Percentiles rank a stretch among this genome's conserved stretches.
Evolutionary conservation across 371 early-diverging fungal genomes (phyloP).

Genomic region (Blakeslea trispora): DNA sequence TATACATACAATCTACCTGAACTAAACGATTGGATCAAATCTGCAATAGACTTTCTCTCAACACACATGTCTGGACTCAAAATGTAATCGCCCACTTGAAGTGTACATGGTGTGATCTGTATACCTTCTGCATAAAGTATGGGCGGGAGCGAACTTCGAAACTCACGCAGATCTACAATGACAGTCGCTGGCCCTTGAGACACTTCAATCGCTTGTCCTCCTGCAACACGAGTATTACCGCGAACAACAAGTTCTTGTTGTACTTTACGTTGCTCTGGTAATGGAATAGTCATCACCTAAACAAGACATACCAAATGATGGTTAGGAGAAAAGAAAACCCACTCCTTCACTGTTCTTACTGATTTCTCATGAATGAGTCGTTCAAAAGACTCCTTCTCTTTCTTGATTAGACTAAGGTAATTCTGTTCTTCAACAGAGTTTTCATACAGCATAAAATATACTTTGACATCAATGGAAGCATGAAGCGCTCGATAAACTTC

Average conservation of each 20-base stretch:
- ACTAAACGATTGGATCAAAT: constrained; percentile 83
- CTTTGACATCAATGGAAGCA: constrained; percentile 61
- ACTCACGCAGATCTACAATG: constrained; percentile 95
- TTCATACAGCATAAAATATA: constrained; percentile 92
- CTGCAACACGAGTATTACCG: constrained; percentile 58
- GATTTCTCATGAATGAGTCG: constrained; percentile 89
- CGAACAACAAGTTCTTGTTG: constrained; percentile 55
- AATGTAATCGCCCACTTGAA: constrained; percentile 96
- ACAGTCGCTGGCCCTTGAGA: constrained; percentile 47
- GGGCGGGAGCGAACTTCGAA: constrained; percentile 90
- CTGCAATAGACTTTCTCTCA: constrained; percentile 93
- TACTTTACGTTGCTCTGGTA: constrained; percentile 49
- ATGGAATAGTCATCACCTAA: constrained; percentile 80
- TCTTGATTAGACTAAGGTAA: constrained; percentile 81
- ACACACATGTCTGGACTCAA: constrained; percentile 87
- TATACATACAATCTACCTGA: constrained; percentile 82
- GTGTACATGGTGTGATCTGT: constrained; percentile 78
- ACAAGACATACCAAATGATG: constrained; percentile 35
- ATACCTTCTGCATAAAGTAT: constrained; percentile 83
- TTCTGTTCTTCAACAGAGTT: constrained; percentile 95
- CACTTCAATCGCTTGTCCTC: constrained; percentile 43
- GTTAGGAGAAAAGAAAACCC: no score
- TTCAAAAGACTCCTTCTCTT: constrained; percentile 95
- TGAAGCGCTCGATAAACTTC: constrained; percentile 79
- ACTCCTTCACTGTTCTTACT: no score